Evolutionary conservation across 164 flowering plant species (phyloP).

Genomic region (Nelumbo lutea): DNA sequence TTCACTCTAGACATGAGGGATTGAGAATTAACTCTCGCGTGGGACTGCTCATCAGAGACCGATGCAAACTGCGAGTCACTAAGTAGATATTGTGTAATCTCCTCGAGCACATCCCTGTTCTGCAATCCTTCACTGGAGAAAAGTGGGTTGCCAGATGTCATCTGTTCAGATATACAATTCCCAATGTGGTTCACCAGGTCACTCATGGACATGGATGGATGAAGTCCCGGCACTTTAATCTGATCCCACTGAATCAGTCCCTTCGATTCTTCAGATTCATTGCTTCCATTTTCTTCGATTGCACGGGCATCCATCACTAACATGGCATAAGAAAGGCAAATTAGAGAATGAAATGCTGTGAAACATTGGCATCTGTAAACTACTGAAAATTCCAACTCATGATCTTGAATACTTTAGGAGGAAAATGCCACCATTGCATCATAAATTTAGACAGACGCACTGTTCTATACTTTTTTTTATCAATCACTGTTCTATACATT

Average conservation of each 20-base stretch:
- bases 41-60: conserved; percentile 60
- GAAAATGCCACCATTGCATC: no score
- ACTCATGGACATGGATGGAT: conserved; percentile 50
- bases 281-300: conserved; percentile 37
- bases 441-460: no score
- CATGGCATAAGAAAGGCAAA: neutral
- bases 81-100: conserved; percentile 58
- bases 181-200: conserved; percentile 56
- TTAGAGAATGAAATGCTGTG: neutral
- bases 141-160: conserved; percentile 23
- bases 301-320: conserved; percentile 47
- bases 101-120: conserved; percentile 47
- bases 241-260: conserved; percentile 39
- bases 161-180: conserved; percentile 39
- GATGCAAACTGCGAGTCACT: conserved; percentile 51
- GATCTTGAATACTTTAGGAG: no score
- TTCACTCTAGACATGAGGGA: conserved; percentile 73
- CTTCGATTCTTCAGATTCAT: conserved; percentile 23
- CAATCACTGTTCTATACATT: no score
- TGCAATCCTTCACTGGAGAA: conserved; percentile 24
- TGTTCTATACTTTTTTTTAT: no score
- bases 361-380: neutral
- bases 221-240: conserved; percentile 55
- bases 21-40: no score
- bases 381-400: no score